A percentile compares a stretch with the other conserved stretches of the same genome.
Evolutionary conservation across 1,284 basidiomycete species (phyloP).

Genomic region (Fomitopsis pinicola): DNA sequence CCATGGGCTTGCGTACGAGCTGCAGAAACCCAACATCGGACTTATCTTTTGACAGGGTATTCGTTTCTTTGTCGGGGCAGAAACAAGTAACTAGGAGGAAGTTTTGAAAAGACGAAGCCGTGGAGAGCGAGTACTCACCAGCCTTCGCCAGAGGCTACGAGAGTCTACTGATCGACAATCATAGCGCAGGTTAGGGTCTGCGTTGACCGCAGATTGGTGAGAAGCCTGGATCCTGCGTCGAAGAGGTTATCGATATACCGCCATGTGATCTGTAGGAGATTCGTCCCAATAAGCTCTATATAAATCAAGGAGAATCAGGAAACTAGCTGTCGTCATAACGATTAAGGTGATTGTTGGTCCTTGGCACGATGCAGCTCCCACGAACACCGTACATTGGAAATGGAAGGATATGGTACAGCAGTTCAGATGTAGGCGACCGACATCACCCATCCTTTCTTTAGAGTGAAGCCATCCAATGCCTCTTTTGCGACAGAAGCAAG

Average conservation of each 20-base stretch:
- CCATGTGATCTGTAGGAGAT: constrained; percentile 9
- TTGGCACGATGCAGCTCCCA: background rate
- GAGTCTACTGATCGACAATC: background rate
- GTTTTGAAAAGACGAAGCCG: constrained; percentile 51
- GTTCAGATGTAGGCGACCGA: constrained; percentile 65
- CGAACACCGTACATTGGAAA: constrained; percentile 1
- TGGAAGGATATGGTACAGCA: constrained; percentile 16
- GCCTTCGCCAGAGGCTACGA: no score
- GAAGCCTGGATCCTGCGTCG: constrained; percentile 77
- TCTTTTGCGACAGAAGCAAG: constrained; percentile 74
- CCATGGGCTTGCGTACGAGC: no score
- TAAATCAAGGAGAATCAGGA: no score
- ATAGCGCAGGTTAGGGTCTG: constrained; percentile 37
- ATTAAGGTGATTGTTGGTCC: background rate
- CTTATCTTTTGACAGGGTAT: no score
- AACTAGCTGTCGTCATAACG: background rate
- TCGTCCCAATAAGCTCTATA: background rate
- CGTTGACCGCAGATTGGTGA: constrained; percentile 43
- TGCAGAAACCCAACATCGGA: no score
- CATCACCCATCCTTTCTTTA: constrained; percentile 83
- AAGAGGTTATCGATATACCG: constrained; percentile 41
- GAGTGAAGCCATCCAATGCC: constrained; percentile 72
- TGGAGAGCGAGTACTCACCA: constrained; percentile 45
- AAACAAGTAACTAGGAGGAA: constrained; percentile 59
- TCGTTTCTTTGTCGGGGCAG: constrained; percentile 63